Base-by-base conservation (phyloP, 805 yeast genomes). In the Yamadazyma scolyti region DNA sequence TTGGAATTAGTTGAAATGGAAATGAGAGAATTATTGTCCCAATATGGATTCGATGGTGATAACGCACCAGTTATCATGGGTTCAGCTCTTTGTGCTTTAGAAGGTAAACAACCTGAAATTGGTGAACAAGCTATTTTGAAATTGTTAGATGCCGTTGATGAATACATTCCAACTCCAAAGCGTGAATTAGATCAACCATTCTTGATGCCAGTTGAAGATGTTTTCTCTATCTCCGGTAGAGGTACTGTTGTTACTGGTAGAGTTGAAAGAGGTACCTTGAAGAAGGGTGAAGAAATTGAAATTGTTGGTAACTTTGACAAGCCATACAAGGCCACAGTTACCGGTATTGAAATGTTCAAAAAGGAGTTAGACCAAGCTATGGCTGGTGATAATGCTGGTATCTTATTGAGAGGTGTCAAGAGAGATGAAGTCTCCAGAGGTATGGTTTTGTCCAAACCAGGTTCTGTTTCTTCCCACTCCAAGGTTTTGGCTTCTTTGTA, bases 341-440 rank as follows among this genome's bases (percentile, higher is more conserved):
- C 98, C 36, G 97, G 97, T 70, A 87, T 93, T 57, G 98, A 93
- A 77, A 90, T 89, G 97, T 93, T 93, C 81, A 89, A 88, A 80
- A 93, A 93, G 77, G 97, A 93, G 65, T 80, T 93, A 55, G 97
- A 89, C 69, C 75, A 79, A 54, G 97, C 97, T 47, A 83, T 83
- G 81, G 98, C 96, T 56, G 98, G 98, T 75, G 98, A 93, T 72
- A 93, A 94, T 67, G 94, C 96, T 61, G 98, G 98, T 70, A 79
- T 93, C 52, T 73, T 93, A 62, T 76, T 93, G 63, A 88, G 98
- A 77, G 97, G 97, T 77, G 78, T 90, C 62, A 89, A 88, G 80
- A 87, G 97, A 74, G 98, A 93, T 55, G 95, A 93, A 59, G 73
- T 93, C 51, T 75, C 77, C 66, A 85, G 98, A 73, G 98, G 98